Evolutionary conservation across 495 filamentous ascomycete species (phyloP).

Genomic region (Hypoxylon crocopeplum): DNA sequence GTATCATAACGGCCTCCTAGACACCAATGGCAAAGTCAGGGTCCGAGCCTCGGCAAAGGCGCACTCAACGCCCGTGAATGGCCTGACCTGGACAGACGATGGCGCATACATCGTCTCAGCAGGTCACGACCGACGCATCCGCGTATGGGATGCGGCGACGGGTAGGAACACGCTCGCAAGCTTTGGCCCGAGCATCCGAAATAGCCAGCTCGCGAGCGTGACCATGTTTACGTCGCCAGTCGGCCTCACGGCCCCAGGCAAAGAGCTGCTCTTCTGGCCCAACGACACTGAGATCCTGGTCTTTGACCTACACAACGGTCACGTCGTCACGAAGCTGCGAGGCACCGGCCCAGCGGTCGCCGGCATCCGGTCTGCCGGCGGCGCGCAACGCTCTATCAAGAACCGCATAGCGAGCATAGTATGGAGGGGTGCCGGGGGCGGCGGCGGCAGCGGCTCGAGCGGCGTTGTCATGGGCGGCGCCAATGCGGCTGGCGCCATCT

Average conservation of each 20-base stretch:
- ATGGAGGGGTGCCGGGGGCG: slow-evolving; percentile 66
- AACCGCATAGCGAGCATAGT: slow-evolving; percentile 71
- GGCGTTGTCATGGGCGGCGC: slow-evolving; percentile 52
- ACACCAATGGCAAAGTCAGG: slow-evolving; percentile 40
- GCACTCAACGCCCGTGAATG: slow-evolving; percentile 80
- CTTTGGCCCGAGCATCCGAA: slow-evolving; percentile 80
- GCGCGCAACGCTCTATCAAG: slow-evolving; percentile 52
- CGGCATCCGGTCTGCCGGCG: slow-evolving; percentile 44
- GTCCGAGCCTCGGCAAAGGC: slow-evolving; percentile 62
- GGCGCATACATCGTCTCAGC: slow-evolving; percentile 75
- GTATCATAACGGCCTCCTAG: slow-evolving; percentile 42
- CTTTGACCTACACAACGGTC: slow-evolving; percentile 76
- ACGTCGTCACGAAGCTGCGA: slow-evolving; percentile 71
- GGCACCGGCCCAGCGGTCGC: slow-evolving; percentile 62
- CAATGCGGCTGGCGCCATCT: slow-evolving; percentile 57
- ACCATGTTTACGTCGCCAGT: slow-evolving; percentile 67
- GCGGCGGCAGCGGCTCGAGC: slow-evolving; percentile 45
- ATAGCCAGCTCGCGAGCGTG: slow-evolving; percentile 68
- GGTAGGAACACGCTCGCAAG: slow-evolving; percentile 84
- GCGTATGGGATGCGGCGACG: slow-evolving; percentile 81
- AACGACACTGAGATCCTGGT: slow-evolving; percentile 80
- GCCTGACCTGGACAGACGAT: slow-evolving; percentile 80
- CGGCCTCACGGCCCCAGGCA: slow-evolving; percentile 54
- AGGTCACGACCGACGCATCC: slow-evolving; percentile 80
- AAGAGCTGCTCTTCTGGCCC: slow-evolving; percentile 74